Conservation (phyloP, 768 basidiomycete species). For the Leccinum subtestaceum region DNA sequence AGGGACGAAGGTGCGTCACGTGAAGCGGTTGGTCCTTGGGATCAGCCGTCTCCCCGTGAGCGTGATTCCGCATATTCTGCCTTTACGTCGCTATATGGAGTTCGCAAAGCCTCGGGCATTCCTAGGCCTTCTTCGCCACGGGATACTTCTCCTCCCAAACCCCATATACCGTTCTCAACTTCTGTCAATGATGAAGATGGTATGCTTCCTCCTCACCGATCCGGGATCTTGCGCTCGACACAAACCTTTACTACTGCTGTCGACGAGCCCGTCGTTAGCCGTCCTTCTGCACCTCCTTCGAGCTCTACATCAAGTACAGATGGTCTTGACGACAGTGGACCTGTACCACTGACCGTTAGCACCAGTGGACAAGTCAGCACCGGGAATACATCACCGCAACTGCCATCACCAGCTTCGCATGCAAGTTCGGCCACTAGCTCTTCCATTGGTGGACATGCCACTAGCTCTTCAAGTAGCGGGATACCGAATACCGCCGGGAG, state of each 20-base stretch:
- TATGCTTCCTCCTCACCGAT: slow-evolving; percentile 33
- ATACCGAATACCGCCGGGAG: slow-evolving; percentile 19
- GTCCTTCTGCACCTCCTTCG: slow-evolving; percentile 36
- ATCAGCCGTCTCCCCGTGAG: slow-evolving; percentile 33
- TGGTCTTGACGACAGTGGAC: slow-evolving; percentile 36
- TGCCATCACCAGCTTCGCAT: slow-evolving; percentile 74
- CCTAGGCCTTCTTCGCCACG: slow-evolving; percentile 28
- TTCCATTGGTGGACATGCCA: slow-evolving; percentile 26
- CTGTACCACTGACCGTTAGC: slow-evolving; percentile 42
- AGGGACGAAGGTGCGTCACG: slow-evolving; percentile 26
- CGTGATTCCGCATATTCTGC: slow-evolving; percentile 25
- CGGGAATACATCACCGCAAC: slow-evolving; percentile 57
- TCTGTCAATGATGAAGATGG: slow-evolving; percentile 29
- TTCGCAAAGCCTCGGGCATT: slow-evolving; percentile 22
- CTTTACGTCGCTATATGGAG: slow-evolving; percentile 28
- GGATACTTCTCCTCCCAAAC: slow-evolving; percentile 28
- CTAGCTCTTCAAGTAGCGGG: slow-evolving; percentile 33
- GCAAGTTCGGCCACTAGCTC: slow-evolving; percentile 48
- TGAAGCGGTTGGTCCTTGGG: slow-evolving; percentile 33
- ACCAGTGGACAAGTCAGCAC: slow-evolving; percentile 38
- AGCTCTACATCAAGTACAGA: slow-evolving; percentile 43
- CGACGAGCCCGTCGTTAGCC: slow-evolving; percentile 27
- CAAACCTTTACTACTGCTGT: slow-evolving; percentile 21
- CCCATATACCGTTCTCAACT: slow-evolving; percentile 22
- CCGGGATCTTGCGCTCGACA: slow-evolving; percentile 26